Evolutionary conservation across 176 grass and related monocot genomes (phyloP).

Genomic region (Aegilops sharonensis): DNA sequence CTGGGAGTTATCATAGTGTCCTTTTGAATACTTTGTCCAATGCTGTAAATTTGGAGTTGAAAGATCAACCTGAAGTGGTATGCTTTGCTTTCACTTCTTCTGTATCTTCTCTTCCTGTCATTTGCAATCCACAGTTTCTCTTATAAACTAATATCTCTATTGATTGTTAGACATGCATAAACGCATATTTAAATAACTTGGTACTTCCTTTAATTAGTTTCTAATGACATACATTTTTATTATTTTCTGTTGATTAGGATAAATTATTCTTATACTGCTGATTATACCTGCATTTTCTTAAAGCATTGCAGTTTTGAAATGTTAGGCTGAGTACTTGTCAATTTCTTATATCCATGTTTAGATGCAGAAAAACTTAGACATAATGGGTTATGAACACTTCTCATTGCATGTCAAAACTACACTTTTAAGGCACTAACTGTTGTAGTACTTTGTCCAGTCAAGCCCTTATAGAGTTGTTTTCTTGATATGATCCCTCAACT

Average conservation of each 20-base stretch:
- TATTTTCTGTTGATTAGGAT: not conserved
- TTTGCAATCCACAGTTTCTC: not conserved
- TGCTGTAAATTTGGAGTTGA: not conserved
- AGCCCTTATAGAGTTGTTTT: not conserved
- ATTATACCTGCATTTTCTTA: not conserved
- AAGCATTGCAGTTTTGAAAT: not conserved
- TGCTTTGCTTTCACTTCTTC: not conserved
- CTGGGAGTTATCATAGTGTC: not conserved
- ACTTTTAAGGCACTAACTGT: not conserved
- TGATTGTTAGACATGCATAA: not conserved
- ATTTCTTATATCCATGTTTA: not conserved
- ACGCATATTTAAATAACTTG: not conserved
- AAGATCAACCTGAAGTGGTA: slow-evolving; percentile 10
- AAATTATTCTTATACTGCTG: not conserved
- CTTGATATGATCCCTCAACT: not conserved
- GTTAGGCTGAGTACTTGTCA: not conserved
- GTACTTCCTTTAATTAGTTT: not conserved
- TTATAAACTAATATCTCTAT: not conserved
- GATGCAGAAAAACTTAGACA: not conserved
- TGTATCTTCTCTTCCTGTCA: not conserved
- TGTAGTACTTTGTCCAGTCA: not conserved
- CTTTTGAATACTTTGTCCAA: slow-evolving; percentile 4
- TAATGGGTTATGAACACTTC: not conserved
- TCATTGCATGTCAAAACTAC: not conserved
- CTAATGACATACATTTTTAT: not conserved